These are phyloP conservation scores for Komagataella pastoris DNA, from an alignment of 805 yeast species.

Conservation along the genomic window DNA sequence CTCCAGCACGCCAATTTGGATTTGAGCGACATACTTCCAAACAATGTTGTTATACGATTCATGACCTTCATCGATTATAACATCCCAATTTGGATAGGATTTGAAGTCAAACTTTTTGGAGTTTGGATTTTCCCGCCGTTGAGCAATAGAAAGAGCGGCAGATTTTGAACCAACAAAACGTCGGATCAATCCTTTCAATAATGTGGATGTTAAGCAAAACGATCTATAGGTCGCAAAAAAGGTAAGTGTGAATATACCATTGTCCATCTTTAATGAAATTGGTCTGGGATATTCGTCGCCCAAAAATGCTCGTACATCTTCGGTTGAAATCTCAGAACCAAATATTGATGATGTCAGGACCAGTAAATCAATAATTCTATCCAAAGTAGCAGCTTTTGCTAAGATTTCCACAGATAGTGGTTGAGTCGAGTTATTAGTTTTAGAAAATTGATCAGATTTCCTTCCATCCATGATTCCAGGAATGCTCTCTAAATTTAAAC, in stretches of 20 bases:
- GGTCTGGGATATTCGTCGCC: constrained; percentile 11
- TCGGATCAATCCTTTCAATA: constrained; percentile 37
- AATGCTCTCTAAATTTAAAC: constrained; percentile 17
- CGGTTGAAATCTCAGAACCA: constrained; percentile 23
- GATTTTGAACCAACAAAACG: constrained; percentile 51
- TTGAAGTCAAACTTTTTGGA: background rate
- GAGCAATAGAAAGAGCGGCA: constrained; percentile 42
- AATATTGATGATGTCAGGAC: constrained; percentile 60
- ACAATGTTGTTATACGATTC: constrained; percentile 31
- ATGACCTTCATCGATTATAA: constrained; percentile 19
- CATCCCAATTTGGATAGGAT: constrained; percentile 44
- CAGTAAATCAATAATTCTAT: constrained; percentile 65
- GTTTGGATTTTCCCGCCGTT: constrained; percentile 3
- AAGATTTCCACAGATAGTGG: constrained; percentile 11
- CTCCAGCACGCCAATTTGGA: constrained; percentile 73
- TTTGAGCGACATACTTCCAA: constrained; percentile 56
- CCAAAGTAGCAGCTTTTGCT: constrained; percentile 55
- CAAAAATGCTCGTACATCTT: constrained; percentile 27
- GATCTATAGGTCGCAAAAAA: constrained; percentile 60
- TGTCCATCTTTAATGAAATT: constrained; percentile 39
- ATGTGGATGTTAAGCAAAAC: constrained; percentile 41
- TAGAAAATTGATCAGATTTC: background rate
- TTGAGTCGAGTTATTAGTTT: background rate
- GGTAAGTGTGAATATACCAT: constrained; percentile 48
- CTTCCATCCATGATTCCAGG: background rate